Conservation (phyloP, 768 basidiomycete species). For the Strobilomyces dryophilus region DNA sequence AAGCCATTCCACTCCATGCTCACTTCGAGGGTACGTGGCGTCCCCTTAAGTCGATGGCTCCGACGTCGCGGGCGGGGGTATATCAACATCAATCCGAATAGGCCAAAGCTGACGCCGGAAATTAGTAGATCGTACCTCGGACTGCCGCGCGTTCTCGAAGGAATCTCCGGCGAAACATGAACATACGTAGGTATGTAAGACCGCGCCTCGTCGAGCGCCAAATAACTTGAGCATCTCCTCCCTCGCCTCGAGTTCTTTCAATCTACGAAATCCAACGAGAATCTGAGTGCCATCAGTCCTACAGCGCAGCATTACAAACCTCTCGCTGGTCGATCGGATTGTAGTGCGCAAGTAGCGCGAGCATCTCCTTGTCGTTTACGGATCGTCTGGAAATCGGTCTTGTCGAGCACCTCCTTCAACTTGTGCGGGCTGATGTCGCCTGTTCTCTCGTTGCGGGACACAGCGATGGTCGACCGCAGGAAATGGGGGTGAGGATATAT, state of each 20-base stretch:
- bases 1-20: neutral
- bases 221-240: constrained; percentile 77
- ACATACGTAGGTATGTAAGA: constrained; percentile 72
- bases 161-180: constrained; percentile 67
- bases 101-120: neutral
- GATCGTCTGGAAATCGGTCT: constrained; percentile 62
- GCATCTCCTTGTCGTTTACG: constrained; percentile 74
- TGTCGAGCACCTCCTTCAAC: constrained; percentile 52
- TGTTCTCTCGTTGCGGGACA: constrained; percentile 40
- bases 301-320: constrained; percentile 35
- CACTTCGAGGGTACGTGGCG: constrained; percentile 41
- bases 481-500: constrained; percentile 74
- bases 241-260: constrained; percentile 76
- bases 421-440: constrained; percentile 60
- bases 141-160: constrained; percentile 41
- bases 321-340: constrained; percentile 87
- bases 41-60: constrained; percentile 40
- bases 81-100: neutral
- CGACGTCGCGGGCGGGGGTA: constrained; percentile 37
- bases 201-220: constrained; percentile 79
- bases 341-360: constrained; percentile 83
- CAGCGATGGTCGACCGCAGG: constrained; percentile 52
- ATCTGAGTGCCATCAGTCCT: no score
- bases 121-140: constrained; percentile 27
- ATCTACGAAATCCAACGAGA: constrained; percentile 35